Conservation (phyloP, 305 asterid genomes). For the Solanum hybrid region DNA sequence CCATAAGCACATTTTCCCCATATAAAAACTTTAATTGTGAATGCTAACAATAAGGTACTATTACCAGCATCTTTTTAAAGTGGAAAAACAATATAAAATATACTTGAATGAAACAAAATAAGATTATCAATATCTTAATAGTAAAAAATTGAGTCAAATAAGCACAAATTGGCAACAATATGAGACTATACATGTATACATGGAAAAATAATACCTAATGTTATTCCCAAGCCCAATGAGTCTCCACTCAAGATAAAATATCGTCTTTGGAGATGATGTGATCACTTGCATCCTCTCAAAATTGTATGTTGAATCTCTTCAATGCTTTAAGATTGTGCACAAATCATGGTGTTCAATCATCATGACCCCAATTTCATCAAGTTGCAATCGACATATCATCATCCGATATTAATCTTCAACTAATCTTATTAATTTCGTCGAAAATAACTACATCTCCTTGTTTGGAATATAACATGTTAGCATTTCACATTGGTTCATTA, state of each 20-base stretch:
- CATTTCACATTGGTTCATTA: not conserved
- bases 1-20: too few species aligned
- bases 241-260: not conserved
- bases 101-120: too few species aligned
- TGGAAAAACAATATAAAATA: too few species aligned
- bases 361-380: not conserved
- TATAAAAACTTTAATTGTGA: too few species aligned
- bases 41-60: too few species aligned
- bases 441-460: not conserved
- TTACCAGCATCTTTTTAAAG: too few species aligned
- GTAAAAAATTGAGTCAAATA: not conserved
- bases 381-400: not conserved
- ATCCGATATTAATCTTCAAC: not conserved
- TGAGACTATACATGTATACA: not conserved
- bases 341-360: not conserved
- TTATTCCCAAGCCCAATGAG: not conserved
- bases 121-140: too few species aligned
- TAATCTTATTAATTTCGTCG: not conserved
- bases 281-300: not conserved
- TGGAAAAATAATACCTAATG: not conserved
- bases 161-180: not conserved
- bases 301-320: not conserved
- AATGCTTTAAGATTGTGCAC: not conserved
- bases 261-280: not conserved
- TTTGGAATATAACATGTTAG: not conserved